Conservation (phyloP, 2,329 filamentous ascomycete species). For the Phoma sp. region DNA sequence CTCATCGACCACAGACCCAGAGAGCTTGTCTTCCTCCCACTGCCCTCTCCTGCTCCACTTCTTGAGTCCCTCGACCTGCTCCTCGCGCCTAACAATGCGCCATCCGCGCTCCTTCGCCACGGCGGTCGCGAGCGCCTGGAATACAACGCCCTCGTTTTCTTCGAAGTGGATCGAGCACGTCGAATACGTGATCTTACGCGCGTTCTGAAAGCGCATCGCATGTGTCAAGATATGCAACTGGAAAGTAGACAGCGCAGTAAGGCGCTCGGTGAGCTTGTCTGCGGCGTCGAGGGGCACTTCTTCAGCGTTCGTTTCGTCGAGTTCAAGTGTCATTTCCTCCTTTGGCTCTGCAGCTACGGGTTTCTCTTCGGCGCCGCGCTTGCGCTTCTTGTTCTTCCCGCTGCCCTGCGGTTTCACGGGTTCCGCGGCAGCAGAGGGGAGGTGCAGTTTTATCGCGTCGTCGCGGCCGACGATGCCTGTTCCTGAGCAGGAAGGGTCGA, state of each 20-base stretch:
- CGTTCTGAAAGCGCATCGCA: conserved; percentile 78
- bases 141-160: conserved; percentile 89
- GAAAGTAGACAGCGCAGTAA: conserved; percentile 78
- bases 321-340: conserved; percentile 26
- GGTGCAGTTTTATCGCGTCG: conserved; percentile 70
- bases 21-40: conserved; percentile 51
- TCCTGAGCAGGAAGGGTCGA: conserved; percentile 95
- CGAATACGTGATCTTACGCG: conserved; percentile 79
- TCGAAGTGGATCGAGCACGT: conserved; percentile 88
- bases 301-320: conserved; percentile 46
- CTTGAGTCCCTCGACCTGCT: conserved; percentile 78
- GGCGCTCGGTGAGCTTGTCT: conserved; percentile 57
- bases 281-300: conserved; percentile 46
- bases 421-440: conserved; percentile 51
- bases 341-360: conserved; percentile 4
- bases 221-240: conserved; percentile 84
- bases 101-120: conserved; percentile 74
- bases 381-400: conserved; percentile 43
- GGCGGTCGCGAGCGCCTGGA: conserved; percentile 71
- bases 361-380: conserved; percentile 28
- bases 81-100: conserved; percentile 73
- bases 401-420: conserved; percentile 4
- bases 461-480: conserved; percentile 93
- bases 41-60: conserved; percentile 72
- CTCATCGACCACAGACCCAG: conserved; percentile 54